Conservation (phyloP, 2,329 filamentous ascomycete genomes). For the Chaetothyriales sp. region DNA sequence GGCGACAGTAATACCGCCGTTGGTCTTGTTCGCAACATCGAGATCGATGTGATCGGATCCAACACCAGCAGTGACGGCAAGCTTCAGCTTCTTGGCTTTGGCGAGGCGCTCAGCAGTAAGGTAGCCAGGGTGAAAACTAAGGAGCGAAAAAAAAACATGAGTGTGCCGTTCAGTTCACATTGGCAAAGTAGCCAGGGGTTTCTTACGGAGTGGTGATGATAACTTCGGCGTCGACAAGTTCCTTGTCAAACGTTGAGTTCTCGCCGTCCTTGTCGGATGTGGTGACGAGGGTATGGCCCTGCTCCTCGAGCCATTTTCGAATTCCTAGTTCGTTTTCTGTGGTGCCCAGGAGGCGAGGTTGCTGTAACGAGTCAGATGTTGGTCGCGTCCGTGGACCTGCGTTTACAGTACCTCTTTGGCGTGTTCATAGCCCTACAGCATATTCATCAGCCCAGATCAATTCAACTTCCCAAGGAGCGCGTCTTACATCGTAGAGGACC, state of each 20-base stretch:
- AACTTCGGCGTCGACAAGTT: constrained; percentile 91
- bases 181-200: constrained; percentile 16
- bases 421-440: constrained; percentile 56
- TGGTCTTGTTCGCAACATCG: constrained; percentile 93
- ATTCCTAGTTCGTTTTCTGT: constrained; percentile 97
- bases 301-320: constrained; percentile 92
- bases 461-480: background rate
- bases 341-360: constrained; percentile 79
- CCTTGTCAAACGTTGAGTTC: constrained; percentile 84
- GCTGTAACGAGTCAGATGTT: background rate
- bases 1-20: constrained; percentile 90
- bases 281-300: constrained; percentile 91
- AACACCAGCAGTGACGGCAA: constrained; percentile 93
- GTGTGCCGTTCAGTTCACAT: background rate
- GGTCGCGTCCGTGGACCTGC: constrained; percentile 32
- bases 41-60: constrained; percentile 97
- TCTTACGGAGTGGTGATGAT: constrained; percentile 94
- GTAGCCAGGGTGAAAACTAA: constrained; percentile 94
- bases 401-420: constrained; percentile 41
- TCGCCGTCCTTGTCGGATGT: constrained; percentile 96
- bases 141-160: constrained; percentile 3
- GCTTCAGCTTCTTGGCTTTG: constrained; percentile 97
- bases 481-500: constrained; percentile 76
- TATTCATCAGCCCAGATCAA: background rate
- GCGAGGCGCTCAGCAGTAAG: constrained; percentile 90